phyloP scores from a whole-genome alignment of 345 rosid species.

The Lepidium aucheri region DNA sequence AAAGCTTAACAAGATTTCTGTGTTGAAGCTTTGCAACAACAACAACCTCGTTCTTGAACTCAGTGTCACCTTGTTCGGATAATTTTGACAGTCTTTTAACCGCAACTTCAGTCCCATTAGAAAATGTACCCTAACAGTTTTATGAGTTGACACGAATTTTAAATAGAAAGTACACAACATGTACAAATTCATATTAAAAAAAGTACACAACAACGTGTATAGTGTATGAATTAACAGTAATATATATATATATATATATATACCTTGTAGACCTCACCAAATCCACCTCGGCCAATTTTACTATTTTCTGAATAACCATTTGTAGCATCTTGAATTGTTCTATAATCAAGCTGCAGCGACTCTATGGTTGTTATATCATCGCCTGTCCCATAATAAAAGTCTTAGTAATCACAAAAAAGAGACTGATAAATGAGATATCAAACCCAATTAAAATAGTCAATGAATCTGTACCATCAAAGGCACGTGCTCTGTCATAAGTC shows the following conservation, averaged over 20 bases:
- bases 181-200: too few species aligned
- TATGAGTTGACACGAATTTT: not conserved
- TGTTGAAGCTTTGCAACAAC: too few species aligned
- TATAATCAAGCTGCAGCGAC: constrained; percentile 32
- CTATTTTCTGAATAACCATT: constrained; percentile 30
- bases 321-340: constrained; percentile 33
- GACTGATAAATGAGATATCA: not conserved
- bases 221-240: not conserved
- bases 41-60: not conserved
- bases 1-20: too few species aligned
- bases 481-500: not conserved
- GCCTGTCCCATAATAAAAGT: not conserved
- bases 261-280: constrained; percentile 39
- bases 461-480: constrained; percentile 23
- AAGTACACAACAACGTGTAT: too few species aligned
- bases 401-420: not conserved
- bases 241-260: not conserved
- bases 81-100: not conserved
- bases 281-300: constrained; percentile 29
- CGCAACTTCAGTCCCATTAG: not conserved
- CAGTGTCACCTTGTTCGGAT: not conserved
- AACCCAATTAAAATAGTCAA: not conserved
- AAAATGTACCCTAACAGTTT: not conserved
- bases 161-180: not conserved
- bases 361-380: constrained; percentile 23